Evolutionary conservation across 192 early-diverging fungal species (phyloP).

Genomic region (Entophlyctis luteolus): DNA sequence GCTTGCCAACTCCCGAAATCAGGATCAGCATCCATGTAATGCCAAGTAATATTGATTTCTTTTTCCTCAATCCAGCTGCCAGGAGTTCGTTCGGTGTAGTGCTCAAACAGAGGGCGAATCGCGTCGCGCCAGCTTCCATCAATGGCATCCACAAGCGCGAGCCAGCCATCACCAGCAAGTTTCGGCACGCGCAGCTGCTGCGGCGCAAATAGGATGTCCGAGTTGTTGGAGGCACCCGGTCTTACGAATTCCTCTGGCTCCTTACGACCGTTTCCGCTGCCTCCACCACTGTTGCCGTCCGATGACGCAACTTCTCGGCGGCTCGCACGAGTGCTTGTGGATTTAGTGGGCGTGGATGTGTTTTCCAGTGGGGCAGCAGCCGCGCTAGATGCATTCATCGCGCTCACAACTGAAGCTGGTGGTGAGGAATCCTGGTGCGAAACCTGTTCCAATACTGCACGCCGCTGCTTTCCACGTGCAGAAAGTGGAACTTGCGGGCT

Average conservation of each 20-base stretch:
- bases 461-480: too few relatives aligned
- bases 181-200: slow-evolving; percentile 12
- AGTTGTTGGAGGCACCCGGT: neutral
- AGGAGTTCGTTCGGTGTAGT: slow-evolving; percentile 96
- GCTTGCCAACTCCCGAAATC: slow-evolving; percentile 98
- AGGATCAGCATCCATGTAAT: slow-evolving; percentile 82
- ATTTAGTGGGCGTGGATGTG: too few relatives aligned
- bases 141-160: slow-evolving; percentile 73
- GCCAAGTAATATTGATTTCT: slow-evolving; percentile 97
- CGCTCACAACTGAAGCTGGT: neutral
- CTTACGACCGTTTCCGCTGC: neutral
- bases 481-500: too few relatives aligned
- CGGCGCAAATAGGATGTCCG: slow-evolving; percentile 2
- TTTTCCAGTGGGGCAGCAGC: neutral
- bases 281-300: neutral
- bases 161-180: slow-evolving; percentile 72
- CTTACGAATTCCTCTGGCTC: too few relatives aligned
- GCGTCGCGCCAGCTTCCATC: slow-evolving; percentile 91
- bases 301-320: too few relatives aligned
- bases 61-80: slow-evolving; percentile 98
- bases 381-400: neutral
- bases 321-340: neutral
- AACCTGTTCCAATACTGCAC: neutral
- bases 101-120: slow-evolving; percentile 93
- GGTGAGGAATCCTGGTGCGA: neutral